phyloP scores from a whole-genome alignment of 2,329 filamentous ascomycete species.

The Septoria linicola region DNA sequence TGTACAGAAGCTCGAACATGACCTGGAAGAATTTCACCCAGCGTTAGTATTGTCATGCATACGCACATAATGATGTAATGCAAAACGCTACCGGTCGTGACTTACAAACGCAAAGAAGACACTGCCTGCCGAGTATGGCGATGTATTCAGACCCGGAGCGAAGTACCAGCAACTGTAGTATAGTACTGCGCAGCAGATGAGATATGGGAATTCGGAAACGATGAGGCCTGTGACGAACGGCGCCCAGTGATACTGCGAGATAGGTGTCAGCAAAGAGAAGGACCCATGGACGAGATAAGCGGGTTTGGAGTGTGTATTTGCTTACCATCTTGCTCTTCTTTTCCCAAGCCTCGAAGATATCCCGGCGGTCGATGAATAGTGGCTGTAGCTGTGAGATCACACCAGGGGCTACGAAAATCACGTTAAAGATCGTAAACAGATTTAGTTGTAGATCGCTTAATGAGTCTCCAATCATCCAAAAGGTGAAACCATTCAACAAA shows the following conservation, averaged over 20 bases:
- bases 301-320: too few relatives aligned
- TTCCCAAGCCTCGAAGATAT: conserved; percentile 60
- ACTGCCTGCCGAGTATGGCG: too few relatives aligned
- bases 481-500: conserved; percentile 50
- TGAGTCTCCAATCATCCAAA: conserved; percentile 44
- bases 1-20: conserved; percentile 58
- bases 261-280: too few relatives aligned
- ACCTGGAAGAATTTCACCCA: too few relatives aligned
- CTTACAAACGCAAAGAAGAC: too few relatives aligned
- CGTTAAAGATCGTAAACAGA: conserved; percentile 38
- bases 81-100: too few relatives aligned
- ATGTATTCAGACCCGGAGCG: conserved; percentile 45
- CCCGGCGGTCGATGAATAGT: conserved; percentile 57
- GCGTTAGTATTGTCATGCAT: too few relatives aligned
- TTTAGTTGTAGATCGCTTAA: conserved; percentile 40
- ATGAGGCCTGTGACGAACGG: conserved; percentile 70
- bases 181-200: conserved; percentile 59
- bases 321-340: conserved; percentile 65
- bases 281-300: too few relatives aligned
- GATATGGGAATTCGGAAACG: conserved; percentile 67
- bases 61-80: too few relatives aligned
- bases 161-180: conserved; percentile 44
- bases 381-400: conserved; percentile 60
- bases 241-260: conserved; percentile 74
- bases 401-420: conserved; percentile 41